Percentiles rank a stretch among this genome's conserved stretches.
These are phyloP conservation scores for Daldinia childiae DNA, from an alignment of 495 filamentous ascomycete species.

Conservation along the genomic window DNA sequence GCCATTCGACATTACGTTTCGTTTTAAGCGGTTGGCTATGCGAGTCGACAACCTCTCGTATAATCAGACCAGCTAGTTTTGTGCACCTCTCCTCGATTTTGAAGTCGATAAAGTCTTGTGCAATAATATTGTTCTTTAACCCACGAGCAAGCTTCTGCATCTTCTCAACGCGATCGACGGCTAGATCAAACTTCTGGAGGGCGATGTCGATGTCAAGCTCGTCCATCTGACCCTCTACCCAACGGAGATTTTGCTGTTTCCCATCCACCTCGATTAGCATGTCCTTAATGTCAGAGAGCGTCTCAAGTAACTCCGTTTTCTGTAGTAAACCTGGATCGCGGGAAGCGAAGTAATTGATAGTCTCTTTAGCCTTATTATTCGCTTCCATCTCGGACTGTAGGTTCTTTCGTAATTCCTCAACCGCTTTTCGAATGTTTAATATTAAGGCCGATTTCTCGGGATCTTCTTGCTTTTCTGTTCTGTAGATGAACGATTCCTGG, in stretches of 20 bases:
- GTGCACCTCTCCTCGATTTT: constrained; percentile 89
- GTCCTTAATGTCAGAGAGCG: constrained; percentile 73
- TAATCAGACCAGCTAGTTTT: constrained; percentile 77
- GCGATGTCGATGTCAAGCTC: constrained; percentile 96
- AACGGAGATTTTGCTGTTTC: constrained; percentile 92
- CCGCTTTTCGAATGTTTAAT: constrained; percentile 87
- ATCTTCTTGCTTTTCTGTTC: constrained; percentile 77
- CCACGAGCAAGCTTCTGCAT: constrained; percentile 79
- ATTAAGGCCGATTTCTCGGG: constrained; percentile 82
- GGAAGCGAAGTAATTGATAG: constrained; percentile 80
- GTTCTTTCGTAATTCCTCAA: constrained; percentile 87
- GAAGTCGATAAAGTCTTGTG: constrained; percentile 85
- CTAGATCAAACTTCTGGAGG: constrained; percentile 85
- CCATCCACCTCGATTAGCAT: constrained; percentile 95
- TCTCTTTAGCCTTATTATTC: constrained; percentile 78
- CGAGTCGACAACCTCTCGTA: constrained; percentile 75
- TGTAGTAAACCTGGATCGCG: constrained; percentile 76
- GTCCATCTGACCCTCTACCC: constrained; percentile 94
- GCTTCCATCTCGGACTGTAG: constrained; percentile 84
- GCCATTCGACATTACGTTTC: constrained; percentile 77
- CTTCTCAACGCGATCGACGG: constrained; percentile 82
- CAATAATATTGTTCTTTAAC: constrained; percentile 82
- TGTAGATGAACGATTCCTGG: constrained; percentile 90
- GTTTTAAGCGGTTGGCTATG: constrained; percentile 77
- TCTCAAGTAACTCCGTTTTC: constrained; percentile 74